Percentiles rank a stretch among this genome's conserved stretches.
Conservation (phyloP, 805 yeast genomes). For the Schizosaccharomyces japonicus region DNA sequence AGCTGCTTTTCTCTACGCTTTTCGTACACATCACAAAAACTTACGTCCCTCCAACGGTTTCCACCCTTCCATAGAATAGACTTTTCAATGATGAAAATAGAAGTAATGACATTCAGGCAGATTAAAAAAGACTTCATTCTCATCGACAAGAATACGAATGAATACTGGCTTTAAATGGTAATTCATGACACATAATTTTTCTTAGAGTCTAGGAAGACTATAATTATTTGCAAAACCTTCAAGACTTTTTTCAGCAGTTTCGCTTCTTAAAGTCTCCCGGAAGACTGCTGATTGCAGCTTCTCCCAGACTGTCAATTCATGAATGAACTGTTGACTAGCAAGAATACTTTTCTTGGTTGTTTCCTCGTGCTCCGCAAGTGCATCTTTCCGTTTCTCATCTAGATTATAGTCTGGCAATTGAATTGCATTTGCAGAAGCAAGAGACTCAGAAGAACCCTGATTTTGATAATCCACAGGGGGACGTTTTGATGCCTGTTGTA, state of each 20-base stretch:
- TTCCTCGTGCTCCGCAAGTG: no score
- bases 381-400: no score
- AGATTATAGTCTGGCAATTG: no score
- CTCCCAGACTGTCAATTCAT: background rate
- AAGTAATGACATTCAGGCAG: background rate
- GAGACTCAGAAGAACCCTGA: no score
- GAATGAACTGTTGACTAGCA: background rate
- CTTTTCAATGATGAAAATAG: background rate
- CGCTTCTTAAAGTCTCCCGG: background rate
- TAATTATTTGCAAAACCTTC: background rate
- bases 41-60: background rate
- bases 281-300: background rate
- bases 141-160: background rate
- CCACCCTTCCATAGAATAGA: background rate
- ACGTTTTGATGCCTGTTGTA: no score
- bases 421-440: no score
- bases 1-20: slow-evolving; percentile 33
- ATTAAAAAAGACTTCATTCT: background rate
- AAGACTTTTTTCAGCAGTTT: background rate
- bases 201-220: background rate
- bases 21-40: slow-evolving; percentile 14
- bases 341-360: no score
- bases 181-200: background rate
- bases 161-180: background rate
- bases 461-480: no score